Conservation (phyloP, 352 stramenopile genomes). For the Globisporangium iwayamae region DNA sequence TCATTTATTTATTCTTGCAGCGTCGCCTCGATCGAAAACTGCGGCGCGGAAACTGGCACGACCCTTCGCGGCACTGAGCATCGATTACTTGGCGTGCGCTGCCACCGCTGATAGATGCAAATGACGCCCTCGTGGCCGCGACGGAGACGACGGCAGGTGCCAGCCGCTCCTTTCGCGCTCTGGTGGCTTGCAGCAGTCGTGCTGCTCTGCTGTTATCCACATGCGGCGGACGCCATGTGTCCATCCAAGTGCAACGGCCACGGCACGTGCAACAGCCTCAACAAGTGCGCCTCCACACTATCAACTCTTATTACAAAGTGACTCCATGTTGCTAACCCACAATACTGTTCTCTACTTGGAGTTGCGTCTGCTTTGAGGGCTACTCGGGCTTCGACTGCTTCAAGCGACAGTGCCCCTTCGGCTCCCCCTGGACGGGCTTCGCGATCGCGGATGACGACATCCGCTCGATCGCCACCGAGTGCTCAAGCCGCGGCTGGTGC, state of each 20-base stretch:
- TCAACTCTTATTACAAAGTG: too few relatives aligned
- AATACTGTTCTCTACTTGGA: slow-evolving; percentile 16
- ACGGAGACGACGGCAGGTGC: background rate
- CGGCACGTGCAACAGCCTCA: slow-evolving; percentile 46
- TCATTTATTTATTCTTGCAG: background rate
- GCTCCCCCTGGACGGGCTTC: slow-evolving; percentile 56
- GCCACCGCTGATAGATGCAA: background rate
- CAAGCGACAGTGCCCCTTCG: slow-evolving; percentile 66
- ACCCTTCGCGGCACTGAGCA: background rate
- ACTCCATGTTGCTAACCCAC: too few relatives aligned
- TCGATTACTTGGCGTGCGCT: background rate
- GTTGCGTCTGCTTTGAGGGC: slow-evolving; percentile 80
- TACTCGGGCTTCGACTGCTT: slow-evolving; percentile 90
- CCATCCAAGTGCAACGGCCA: slow-evolving; percentile 69
- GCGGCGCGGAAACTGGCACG: background rate
- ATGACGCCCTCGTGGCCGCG: background rate
- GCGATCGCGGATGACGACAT: slow-evolving; percentile 37
- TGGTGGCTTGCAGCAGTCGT: background rate
- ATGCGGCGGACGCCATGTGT: slow-evolving; percentile 24
- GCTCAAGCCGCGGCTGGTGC: slow-evolving; percentile 75
- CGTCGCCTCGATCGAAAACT: background rate
- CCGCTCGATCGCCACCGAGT: slow-evolving; percentile 46
- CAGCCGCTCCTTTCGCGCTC: background rate
- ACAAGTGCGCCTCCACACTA: slow-evolving; percentile 33
- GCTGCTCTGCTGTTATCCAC: slow-evolving; percentile 14